Conservation (phyloP, 768 basidiomycete species). For the Sporobolomyces phaffii region DNA sequence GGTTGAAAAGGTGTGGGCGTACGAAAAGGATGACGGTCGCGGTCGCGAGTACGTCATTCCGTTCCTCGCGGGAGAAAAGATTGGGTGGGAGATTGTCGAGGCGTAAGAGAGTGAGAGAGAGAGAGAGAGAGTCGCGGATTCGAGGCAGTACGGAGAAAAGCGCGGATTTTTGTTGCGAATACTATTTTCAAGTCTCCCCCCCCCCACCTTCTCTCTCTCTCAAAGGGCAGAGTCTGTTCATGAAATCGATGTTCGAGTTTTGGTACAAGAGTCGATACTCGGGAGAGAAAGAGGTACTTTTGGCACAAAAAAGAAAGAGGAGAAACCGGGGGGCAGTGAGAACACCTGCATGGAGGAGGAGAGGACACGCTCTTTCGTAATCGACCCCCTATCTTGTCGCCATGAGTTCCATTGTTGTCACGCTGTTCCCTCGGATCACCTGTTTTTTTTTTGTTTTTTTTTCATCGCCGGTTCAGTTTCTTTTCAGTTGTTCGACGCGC, state of each 20-base stretch:
- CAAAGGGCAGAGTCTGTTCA: no score
- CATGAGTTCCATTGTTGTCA: conserved; percentile 80
- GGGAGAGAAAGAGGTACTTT: background rate
- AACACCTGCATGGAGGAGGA: background rate
- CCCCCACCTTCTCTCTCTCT: no score
- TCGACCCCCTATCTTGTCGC: conserved; percentile 8
- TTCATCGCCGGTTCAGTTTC: background rate
- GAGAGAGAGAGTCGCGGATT: background rate
- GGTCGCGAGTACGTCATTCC: conserved; percentile 60
- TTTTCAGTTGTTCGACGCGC: no score
- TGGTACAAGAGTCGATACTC: no score
- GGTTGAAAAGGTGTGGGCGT: conserved; percentile 38
- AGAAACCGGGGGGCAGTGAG: background rate
- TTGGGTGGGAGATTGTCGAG: conserved; percentile 58
- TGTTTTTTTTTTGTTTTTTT: conserved; percentile 44
- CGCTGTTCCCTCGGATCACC: conserved; percentile 95
- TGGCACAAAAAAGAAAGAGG: background rate
- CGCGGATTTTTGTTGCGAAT: no score
- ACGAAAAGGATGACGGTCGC: conserved; percentile 49
- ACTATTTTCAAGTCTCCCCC: no score
- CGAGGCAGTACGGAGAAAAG: background rate
- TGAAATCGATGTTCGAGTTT: no score
- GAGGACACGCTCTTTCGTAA: background rate
- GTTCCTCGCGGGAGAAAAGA: conserved; percentile 77
- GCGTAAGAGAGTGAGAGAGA: no score